Percentiles rank a stretch among this genome's conserved stretches.
phyloP scores from a whole-genome alignment of 306 rosid genomes.

The Herpetospermum pedunculosum region DNA sequence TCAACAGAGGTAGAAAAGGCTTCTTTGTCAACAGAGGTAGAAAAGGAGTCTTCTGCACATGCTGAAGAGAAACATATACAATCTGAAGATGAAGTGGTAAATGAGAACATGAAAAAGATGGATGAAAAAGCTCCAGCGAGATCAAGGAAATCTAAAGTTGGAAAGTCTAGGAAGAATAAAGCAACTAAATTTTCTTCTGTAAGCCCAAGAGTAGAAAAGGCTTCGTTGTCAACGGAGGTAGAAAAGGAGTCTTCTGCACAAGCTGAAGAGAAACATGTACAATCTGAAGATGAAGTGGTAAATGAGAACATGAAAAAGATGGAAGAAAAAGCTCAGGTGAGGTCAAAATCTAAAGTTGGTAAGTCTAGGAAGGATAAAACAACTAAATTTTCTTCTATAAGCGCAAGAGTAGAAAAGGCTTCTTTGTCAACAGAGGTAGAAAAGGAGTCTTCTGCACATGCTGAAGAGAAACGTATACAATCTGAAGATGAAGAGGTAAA shows the following conservation, averaged over 20 bases:
- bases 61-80: conserved; percentile 22
- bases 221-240: conserved; percentile 14
- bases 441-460: conserved; percentile 19
- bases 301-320: not conserved
- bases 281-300: conserved; percentile 14
- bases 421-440: conserved; percentile 18
- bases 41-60: conserved; percentile 18
- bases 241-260: conserved; percentile 18
- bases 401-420: not conserved
- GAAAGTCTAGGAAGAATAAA: not conserved
- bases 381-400: not conserved
- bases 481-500: conserved; percentile 10
- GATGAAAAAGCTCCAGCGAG: conserved; percentile 8
- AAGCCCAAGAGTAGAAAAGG: not conserved
- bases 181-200: not conserved
- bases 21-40: conserved; percentile 19
- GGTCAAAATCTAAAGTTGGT: not conserved
- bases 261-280: conserved; percentile 19
- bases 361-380: not conserved
- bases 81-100: conserved; percentile 5
- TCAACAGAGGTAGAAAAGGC: conserved; percentile 15
- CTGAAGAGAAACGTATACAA: conserved; percentile 20
- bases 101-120: not conserved
- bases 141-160: not conserved
- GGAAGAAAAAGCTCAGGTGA: conserved; percentile 2